These are phyloP conservation scores for Albizia julibrissin DNA, from an alignment of 306 rosid species.

Conservation along the genomic window DNA sequence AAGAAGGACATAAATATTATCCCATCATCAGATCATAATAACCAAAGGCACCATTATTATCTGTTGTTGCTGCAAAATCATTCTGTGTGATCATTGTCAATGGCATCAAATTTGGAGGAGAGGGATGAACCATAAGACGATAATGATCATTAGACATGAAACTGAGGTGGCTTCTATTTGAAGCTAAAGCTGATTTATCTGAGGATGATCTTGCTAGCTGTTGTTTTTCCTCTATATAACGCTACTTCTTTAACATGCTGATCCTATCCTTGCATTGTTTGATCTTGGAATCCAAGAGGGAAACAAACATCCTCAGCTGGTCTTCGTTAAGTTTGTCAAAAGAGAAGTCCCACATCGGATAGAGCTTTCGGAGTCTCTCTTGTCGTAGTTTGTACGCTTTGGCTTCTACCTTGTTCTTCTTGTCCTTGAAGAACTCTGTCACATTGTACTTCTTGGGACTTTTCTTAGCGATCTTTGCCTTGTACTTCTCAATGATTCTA, in stretches of 20 bases:
- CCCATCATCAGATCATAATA: neutral
- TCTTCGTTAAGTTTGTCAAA: neutral
- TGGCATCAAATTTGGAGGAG: too few relatives aligned
- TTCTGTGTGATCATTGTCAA: too few relatives aligned
- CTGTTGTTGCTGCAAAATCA: neutral
- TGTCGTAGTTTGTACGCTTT: neutral
- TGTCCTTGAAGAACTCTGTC: slow-evolving; percentile 14
- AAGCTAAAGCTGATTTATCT: neutral
- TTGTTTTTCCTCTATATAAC: neutral
- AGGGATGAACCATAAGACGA: too few relatives aligned
- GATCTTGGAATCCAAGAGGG: slow-evolving; percentile 9
- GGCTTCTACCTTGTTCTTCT: slow-evolving; percentile 14
- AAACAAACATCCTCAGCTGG: neutral
- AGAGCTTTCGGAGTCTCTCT: neutral
- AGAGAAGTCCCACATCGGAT: slow-evolving; percentile 32
- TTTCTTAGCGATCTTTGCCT: neutral
- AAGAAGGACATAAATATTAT: neutral
- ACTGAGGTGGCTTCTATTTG: neutral
- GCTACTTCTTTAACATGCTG: slow-evolving; percentile 22
- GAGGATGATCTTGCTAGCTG: neutral
- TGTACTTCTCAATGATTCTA: neutral
- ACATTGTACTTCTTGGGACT: neutral
- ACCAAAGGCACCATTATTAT: neutral
- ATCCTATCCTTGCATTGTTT: too few relatives aligned
- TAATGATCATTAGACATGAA: neutral